Evolutionary conservation across 2,329 filamentous ascomycete species (phyloP).

Genomic region (Colletotrichum musicola): DNA sequence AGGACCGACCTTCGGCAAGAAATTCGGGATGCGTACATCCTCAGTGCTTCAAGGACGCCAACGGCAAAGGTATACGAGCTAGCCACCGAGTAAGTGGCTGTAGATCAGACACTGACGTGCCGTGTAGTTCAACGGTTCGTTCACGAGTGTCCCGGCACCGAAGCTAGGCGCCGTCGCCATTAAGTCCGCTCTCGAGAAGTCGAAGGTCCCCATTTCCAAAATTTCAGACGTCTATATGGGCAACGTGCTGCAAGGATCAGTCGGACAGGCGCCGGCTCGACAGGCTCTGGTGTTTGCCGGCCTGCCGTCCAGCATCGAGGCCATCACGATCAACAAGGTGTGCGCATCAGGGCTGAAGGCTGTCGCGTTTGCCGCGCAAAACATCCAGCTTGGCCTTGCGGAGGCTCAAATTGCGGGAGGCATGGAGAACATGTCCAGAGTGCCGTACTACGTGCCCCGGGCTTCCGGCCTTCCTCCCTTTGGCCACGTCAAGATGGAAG

Average conservation of each 20-base stretch:
- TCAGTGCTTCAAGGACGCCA: constrained; percentile 90
- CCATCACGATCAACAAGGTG: constrained; percentile 97
- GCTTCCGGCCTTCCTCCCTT: constrained; percentile 87
- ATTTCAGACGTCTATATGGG: constrained; percentile 98
- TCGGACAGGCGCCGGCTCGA: constrained; percentile 91
- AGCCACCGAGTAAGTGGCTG: background rate
- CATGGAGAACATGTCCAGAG: constrained; percentile 97
- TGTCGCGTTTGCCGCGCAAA: constrained; percentile 89
- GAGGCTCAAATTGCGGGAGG: constrained; percentile 93
- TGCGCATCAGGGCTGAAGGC: constrained; percentile 96
- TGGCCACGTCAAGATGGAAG: constrained; percentile 87
- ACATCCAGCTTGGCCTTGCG: constrained; percentile 91
- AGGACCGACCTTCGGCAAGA: constrained; percentile 67
- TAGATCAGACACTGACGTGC: constrained; percentile 33
- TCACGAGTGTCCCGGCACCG: constrained; percentile 85
- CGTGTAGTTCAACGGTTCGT: constrained; percentile 90
- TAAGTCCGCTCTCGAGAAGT: constrained; percentile 89
- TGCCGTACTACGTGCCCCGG: constrained; percentile 90
- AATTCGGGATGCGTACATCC: constrained; percentile 91
- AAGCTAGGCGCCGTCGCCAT: constrained; percentile 91
- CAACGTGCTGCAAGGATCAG: constrained; percentile 86
- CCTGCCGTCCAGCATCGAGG: constrained; percentile 83
- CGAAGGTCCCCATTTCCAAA: constrained; percentile 81
- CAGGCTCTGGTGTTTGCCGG: constrained; percentile 93
- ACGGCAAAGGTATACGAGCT: constrained; percentile 78